Percentiles rank a stretch among this genome's conserved stretches.
Evolutionary conservation across 306 rosid genomes (phyloP).

Genomic region (Trifolium dubium): DNA sequence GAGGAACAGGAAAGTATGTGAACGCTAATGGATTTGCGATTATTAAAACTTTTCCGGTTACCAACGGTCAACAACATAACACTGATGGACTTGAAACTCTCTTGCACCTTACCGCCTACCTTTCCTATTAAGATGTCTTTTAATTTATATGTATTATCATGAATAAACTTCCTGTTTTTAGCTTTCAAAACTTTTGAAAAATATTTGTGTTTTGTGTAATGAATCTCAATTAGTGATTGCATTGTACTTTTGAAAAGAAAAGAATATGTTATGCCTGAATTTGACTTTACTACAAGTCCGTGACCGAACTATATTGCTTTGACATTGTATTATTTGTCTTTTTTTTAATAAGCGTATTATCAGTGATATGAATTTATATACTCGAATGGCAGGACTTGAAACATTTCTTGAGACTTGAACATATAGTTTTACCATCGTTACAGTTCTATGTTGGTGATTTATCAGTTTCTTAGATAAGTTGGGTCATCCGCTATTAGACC

Average conservation of each 20-base stretch:
- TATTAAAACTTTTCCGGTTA: too few relatives aligned
- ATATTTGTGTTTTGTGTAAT: too few relatives aligned
- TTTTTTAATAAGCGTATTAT: background rate
- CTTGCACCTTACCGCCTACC: too few relatives aligned
- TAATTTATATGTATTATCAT: too few relatives aligned
- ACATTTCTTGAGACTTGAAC: background rate
- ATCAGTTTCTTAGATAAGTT: background rate
- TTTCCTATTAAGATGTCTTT: too few relatives aligned
- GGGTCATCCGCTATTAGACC: background rate
- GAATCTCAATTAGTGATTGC: too few relatives aligned
- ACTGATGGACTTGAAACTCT: too few relatives aligned
- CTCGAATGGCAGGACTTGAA: background rate
- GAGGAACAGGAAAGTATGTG: too few relatives aligned
- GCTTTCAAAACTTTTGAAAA: too few relatives aligned
- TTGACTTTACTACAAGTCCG: background rate
- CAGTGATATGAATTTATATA: background rate
- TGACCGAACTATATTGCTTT: background rate
- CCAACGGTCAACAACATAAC: too few relatives aligned
- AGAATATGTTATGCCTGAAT: background rate
- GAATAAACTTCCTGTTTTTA: too few relatives aligned
- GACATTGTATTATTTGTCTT: background rate
- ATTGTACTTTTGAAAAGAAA: background rate
- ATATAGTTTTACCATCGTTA: background rate
- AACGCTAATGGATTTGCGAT: too few relatives aligned
- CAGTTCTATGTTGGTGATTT: background rate